These are phyloP conservation scores for Eimeria brunetti DNA, from an alignment of 169 alveolate species.

Conservation along the genomic window DNA sequence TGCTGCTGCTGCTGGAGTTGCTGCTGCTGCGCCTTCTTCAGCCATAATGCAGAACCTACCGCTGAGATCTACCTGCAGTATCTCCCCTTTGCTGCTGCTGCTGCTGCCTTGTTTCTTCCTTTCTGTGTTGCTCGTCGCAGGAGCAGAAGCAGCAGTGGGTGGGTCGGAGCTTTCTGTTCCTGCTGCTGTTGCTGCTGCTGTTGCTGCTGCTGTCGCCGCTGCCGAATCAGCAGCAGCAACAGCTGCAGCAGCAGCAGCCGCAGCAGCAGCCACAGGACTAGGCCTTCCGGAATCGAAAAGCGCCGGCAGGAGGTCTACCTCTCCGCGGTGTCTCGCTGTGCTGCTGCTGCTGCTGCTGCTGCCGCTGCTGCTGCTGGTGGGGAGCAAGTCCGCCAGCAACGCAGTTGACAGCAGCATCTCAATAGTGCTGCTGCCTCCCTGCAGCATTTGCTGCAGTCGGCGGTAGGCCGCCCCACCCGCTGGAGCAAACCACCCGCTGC, in stretches of 20 bases:
- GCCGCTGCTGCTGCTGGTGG: conserved; percentile 6
- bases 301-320: conserved; percentile 9
- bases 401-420: conserved; percentile 58
- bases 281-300: neutral
- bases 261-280: neutral
- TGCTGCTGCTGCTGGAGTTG: neutral
- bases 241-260: neutral
- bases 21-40: conserved; percentile 6
- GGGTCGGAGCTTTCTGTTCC: neutral
- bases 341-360: neutral
- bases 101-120: neutral
- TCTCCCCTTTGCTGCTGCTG: neutral
- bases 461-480: conserved; percentile 38
- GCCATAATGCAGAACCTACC: conserved; percentile 52
- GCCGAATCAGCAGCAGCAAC: neutral
- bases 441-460: conserved; percentile 55
- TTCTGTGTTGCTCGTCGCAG: neutral
- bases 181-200: conserved; percentile 17
- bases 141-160: conserved; percentile 12
- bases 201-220: neutral
- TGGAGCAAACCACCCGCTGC: conserved; percentile 31
- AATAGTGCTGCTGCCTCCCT: conserved; percentile 50
- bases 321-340: conserved; percentile 28
- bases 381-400: conserved; percentile 33
- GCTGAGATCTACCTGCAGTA: conserved; percentile 16